Evolutionary conservation across 208 protist species (phyloP).

Genomic region (Crithidia fasciculata): DNA sequence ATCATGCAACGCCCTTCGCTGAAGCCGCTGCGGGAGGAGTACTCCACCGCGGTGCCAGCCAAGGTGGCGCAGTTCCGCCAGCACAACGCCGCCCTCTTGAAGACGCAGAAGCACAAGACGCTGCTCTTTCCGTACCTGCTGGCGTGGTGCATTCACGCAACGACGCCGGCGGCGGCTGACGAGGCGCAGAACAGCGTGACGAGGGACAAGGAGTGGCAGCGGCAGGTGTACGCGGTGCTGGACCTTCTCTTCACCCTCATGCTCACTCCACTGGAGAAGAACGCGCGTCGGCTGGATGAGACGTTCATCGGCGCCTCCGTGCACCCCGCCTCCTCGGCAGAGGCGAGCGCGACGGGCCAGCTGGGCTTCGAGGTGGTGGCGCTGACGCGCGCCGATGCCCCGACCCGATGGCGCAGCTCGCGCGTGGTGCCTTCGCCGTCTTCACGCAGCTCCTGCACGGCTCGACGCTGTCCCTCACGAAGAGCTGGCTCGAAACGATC

Average conservation of each 20-base stretch:
- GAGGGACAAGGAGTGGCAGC: slow-evolving; percentile 43
- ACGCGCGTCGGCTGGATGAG: slow-evolving; percentile 52
- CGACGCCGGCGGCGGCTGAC: slow-evolving; percentile 31
- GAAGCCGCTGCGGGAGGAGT: slow-evolving; percentile 71
- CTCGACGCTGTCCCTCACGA: slow-evolving; percentile 58
- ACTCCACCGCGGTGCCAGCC: slow-evolving; percentile 50
- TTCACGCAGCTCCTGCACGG: slow-evolving; percentile 74
- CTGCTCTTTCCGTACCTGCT: slow-evolving; percentile 82
- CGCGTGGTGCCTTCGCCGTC: slow-evolving; percentile 76
- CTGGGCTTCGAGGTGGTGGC: slow-evolving; percentile 53
- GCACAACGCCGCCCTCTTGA: slow-evolving; percentile 58
- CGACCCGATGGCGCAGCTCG: slow-evolving; percentile 73
- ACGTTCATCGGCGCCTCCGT: slow-evolving; percentile 67
- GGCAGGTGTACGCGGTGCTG: slow-evolving; percentile 66
- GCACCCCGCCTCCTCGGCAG: slow-evolving; percentile 1
- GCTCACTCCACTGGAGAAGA: slow-evolving; percentile 50
- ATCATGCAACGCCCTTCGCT: slow-evolving; percentile 60
- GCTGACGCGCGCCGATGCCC: slow-evolving; percentile 57
- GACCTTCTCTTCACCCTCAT: slow-evolving; percentile 78
- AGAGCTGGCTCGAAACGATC: slow-evolving; percentile 84
- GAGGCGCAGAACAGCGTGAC: slow-evolving; percentile 16
- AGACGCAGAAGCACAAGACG: slow-evolving; percentile 87
- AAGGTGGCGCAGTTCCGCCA: slow-evolving; percentile 65
- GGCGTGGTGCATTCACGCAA: slow-evolving; percentile 70
- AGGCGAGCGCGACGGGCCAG: slow-evolving; percentile 28